Conservation (phyloP, 352 stramenopile species). For the Globisporangium acanthophoron region DNA sequence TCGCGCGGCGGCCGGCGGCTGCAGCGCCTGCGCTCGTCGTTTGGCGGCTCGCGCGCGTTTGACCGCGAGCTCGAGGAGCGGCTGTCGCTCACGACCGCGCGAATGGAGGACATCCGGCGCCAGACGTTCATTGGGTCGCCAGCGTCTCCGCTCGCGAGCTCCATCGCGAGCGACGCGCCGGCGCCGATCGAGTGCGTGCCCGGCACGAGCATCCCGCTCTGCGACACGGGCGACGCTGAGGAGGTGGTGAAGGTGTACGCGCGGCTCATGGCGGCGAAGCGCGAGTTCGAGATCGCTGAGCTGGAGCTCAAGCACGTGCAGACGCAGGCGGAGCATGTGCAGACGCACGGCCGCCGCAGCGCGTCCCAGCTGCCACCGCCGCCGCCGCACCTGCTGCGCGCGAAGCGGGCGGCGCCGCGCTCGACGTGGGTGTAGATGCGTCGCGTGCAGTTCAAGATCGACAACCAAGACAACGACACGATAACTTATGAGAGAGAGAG, state of each 20-base stretch:
- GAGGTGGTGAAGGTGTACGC: conserved; percentile 19
- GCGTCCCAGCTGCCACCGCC: conserved; percentile 9
- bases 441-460: background rate
- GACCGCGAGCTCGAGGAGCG: conserved; percentile 15
- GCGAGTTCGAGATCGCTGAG: conserved; percentile 15
- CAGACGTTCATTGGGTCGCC: conserved; percentile 14
- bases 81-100: conserved; percentile 12
- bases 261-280: conserved; percentile 14
- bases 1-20: conserved; percentile 2
- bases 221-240: conserved; percentile 12
- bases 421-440: conserved; percentile 10
- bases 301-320: conserved; percentile 16
- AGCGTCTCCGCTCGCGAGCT: conserved; percentile 4
- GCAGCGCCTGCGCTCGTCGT: conserved; percentile 8
- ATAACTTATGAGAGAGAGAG: conserved; percentile 7
- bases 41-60: conserved; percentile 8
- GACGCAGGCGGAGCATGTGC: conserved; percentile 10
- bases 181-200: conserved; percentile 10
- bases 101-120: conserved; percentile 14
- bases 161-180: conserved; percentile 8
- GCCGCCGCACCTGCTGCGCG: conserved; percentile 3
- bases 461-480: background rate
- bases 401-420: conserved; percentile 6
- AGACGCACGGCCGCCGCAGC: conserved; percentile 11
- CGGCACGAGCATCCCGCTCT: conserved; percentile 11